Evolutionary conservation across 495 filamentous ascomycete species (phyloP), one percentile per base, ranked within the genome.

Genomic region (Trichocladium antarcticum): DNA sequence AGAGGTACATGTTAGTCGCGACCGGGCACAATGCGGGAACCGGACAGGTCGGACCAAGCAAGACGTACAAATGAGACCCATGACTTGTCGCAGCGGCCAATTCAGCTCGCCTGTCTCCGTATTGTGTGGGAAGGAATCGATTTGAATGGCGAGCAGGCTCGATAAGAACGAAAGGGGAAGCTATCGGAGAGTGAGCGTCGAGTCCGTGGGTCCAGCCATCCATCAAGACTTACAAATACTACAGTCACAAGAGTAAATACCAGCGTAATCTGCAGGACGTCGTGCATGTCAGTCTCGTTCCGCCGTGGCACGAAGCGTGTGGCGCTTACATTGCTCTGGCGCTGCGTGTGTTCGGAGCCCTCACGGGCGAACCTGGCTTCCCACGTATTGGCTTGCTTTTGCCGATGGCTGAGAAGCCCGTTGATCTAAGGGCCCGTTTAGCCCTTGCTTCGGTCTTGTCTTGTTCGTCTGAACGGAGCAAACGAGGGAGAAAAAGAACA

Each of bases 211-310:
- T n/a, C n/a, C n/a, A n/a, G n/a, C n/a, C n/a, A n/a, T n/a, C n/a
- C n/a, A n/a, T n/a, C n/a, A n/a, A n/a, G n/a, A 34, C 45, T 38
- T 34, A 48, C 45, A 40, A 48, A 48, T 12, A 48, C 16, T 3
- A 48, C 37, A n/a, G 45, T 48, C 14, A 48, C 45, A 10, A 40
- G n/a, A n/a, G 45, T 48, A 16, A 48, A 48, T 17, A 48, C 36
- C 6, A 48, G n/a, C 5, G 45, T 48, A 11, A 48, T 48, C 45
- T 48, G 24, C 20, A 28, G 4, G 4, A 10, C 9, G 24, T 4
- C n/a, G 5, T 28, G 9, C 24, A 14, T n/a, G 45, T 48, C 21
- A 48, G 35, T 34, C 4, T 17, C 24, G 10, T 20, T 3, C 24
- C 24, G 5, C n/a, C 12, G 11, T 31, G 5, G 3, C 1, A n/a